phyloP scores from a whole-genome alignment of 2,329 filamentous ascomycete species.

The Exophiala dermatitidis region DNA sequence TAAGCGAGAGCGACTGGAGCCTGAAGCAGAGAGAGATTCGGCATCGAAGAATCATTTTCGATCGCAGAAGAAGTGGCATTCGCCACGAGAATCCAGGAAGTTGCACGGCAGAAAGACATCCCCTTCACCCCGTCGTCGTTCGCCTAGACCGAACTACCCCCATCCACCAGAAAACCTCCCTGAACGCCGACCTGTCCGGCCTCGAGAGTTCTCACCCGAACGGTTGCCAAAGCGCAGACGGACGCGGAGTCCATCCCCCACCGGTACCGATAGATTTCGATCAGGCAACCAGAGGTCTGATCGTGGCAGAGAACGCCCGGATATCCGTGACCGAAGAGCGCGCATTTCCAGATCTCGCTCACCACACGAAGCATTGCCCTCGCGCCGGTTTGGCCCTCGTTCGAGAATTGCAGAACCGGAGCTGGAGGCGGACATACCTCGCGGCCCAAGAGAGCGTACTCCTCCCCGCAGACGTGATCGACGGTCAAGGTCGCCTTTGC shows the following conservation, averaged over 20 bases:
- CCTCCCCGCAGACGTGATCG: constrained; percentile 31
- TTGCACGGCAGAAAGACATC: constrained; percentile 19
- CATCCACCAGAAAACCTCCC: constrained; percentile 8
- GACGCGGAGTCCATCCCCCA: constrained; percentile 25
- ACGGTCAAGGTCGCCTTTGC: constrained; percentile 13
- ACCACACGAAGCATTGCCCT: constrained; percentile 31
- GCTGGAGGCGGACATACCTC: constrained; percentile 27
- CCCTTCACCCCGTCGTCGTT: constrained; percentile 16
- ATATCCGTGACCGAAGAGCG: constrained; percentile 32
- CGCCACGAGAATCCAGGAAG: constrained; percentile 17
- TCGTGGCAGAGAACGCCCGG: constrained; percentile 35
- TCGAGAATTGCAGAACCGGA: constrained; percentile 24
- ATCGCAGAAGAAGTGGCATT: constrained; percentile 15
- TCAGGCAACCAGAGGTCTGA: constrained; percentile 31
- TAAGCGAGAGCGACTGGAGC: constrained; percentile 4
- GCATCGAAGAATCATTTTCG: constrained; percentile 6
- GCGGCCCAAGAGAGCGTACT: constrained; percentile 29
- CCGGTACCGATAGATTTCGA: constrained; percentile 17
- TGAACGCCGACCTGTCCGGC: constrained; percentile 13
- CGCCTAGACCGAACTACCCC: constrained; percentile 9
- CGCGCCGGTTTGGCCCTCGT: constrained; percentile 31
- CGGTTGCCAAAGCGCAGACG: constrained; percentile 25
- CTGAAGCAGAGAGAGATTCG: constrained; percentile 12
- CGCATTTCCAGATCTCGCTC: constrained; percentile 24
- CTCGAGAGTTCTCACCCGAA: constrained; percentile 19